These are phyloP conservation scores for Monosporascus cannonballus DNA, from an alignment of 2,329 filamentous ascomycete genomes.

Conservation along the genomic window DNA sequence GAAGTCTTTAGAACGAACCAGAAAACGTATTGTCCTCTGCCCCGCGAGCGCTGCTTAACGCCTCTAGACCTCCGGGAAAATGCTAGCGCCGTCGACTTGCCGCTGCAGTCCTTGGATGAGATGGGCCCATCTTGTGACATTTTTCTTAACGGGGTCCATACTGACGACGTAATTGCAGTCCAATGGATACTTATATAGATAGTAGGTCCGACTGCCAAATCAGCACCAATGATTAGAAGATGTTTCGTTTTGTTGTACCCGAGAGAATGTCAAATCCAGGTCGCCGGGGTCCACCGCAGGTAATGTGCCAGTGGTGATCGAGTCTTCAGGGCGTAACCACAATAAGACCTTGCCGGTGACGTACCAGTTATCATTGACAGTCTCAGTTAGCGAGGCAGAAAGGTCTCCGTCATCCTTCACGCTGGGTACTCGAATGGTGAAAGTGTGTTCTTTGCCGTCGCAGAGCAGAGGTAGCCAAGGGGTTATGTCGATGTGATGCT, in stretches of 20 bases:
- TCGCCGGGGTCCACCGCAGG: slow-evolving; percentile 25
- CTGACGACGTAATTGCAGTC: slow-evolving; percentile 43
- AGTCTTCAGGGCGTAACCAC: slow-evolving; percentile 45
- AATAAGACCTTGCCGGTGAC: slow-evolving; percentile 60
- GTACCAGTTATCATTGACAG: slow-evolving; percentile 55
- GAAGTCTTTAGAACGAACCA: slow-evolving; percentile 34
- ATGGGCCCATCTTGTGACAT: slow-evolving; percentile 34
- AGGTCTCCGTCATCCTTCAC: slow-evolving; percentile 46
- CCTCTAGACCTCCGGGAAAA: slow-evolving; percentile 53
- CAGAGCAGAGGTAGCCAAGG: slow-evolving; percentile 53
- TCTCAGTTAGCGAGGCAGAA: slow-evolving; percentile 38
- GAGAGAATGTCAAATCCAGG: slow-evolving; percentile 39
- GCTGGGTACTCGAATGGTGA: slow-evolving; percentile 52
- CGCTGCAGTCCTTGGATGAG: slow-evolving; percentile 33
- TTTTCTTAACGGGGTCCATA: slow-evolving; percentile 28
- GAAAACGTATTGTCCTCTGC: slow-evolving; percentile 8
- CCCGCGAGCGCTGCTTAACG: slow-evolving; percentile 34
- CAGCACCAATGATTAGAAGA: slow-evolving; percentile 11
- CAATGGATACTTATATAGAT: slow-evolving; percentile 51
- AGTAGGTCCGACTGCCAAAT: slow-evolving; percentile 3
- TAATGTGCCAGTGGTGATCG: slow-evolving; percentile 43
- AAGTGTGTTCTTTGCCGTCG: slow-evolving; percentile 48
- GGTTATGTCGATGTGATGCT: slow-evolving; percentile 65
- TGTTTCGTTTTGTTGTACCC: slow-evolving; percentile 16
- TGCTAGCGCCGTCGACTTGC: slow-evolving; percentile 27